Base-by-base conservation (phyloP, 2,329 filamentous ascomycete species). In the Lachnellula hyalina region DNA sequence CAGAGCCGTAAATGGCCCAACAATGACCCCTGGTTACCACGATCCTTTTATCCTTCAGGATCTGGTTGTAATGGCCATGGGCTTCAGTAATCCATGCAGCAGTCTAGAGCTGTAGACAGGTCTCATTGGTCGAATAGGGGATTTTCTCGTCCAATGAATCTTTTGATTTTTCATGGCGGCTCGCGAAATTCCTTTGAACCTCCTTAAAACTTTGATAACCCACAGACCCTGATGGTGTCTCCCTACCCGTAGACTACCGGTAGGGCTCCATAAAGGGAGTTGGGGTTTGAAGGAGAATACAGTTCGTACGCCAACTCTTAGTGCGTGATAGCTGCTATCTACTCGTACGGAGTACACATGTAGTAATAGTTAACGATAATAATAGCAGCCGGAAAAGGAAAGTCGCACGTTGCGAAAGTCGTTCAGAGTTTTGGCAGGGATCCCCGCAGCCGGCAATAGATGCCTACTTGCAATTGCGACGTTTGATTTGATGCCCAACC, bases 141-240 rank as follows among this genome's bases (percentile, higher is more conserved):
- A 56, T 52, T 35, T 59, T 60, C 54, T 59, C 52, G 56, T 51
- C 64, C 65, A 65, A 66, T 60, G 47, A 47, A 53, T 63, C 21
- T 41, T 36, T 50, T 42, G 38, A 58, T 52, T 61, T 57, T 53
- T 11, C 2, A 25, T 52, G 45, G 56, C 61, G 59, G 52, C 55
- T 61, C 53, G 56, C 54, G 47, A 41, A 51, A 49, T 49, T 41
- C 54, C 54, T 45, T 41, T 36, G 52, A 54, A 53, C 47, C 48
- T 32, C 46, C 25, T 45, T 38, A 35, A 51, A 53, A 21, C 56
- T 41, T 38, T 23, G 15, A 44, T 42, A 21, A 4, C 11, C 35
- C 15, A 47, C n/a, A 23, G n/a, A 38, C 49, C 44, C 48, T 44
- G 21, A 53, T 52, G 54, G 60, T 52, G n/a, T 59, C 53, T 59